These are phyloP conservation scores for Trichoderma harzianum DNA, from an alignment of 2,329 filamentous ascomycete species.

Conservation along the genomic window DNA sequence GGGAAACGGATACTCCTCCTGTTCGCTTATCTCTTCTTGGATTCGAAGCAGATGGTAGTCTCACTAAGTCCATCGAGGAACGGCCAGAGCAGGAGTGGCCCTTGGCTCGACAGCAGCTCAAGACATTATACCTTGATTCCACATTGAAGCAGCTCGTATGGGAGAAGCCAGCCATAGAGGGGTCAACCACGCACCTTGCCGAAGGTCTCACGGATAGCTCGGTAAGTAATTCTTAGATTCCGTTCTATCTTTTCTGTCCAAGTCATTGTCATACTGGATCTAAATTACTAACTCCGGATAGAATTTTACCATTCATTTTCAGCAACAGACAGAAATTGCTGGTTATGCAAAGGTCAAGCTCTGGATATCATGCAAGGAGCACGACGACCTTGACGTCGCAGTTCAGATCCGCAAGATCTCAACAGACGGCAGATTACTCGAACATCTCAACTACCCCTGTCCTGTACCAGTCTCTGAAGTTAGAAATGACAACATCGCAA, in stretches of 20 bases:
- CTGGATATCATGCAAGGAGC: not conserved
- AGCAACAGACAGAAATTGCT: not conserved
- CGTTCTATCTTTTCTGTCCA: not conserved
- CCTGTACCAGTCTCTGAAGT: not conserved
- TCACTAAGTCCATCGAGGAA: not conserved
- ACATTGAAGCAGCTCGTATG: not conserved
- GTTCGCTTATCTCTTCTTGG: not conserved
- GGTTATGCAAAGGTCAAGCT: not conserved
- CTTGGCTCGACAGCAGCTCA: not conserved
- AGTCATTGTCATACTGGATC: not conserved
- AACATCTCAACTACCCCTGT: not conserved
- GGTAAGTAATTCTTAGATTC: not conserved
- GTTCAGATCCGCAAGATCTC: not conserved
- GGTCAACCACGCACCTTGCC: not conserved
- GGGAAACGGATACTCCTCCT: not conserved
- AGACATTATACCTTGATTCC: not conserved
- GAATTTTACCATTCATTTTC: not conserved
- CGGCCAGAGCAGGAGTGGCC: not conserved
- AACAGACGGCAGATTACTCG: not conserved
- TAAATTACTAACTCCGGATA: not conserved
- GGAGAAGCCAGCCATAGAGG: not conserved
- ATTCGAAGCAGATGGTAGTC: not conserved
- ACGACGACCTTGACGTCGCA: not conserved
- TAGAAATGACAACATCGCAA: not conserved
- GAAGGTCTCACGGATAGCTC: not conserved